Evolutionary conservation across 306 rosid genomes (phyloP).

Genomic region (Carpinus viminea): DNA sequence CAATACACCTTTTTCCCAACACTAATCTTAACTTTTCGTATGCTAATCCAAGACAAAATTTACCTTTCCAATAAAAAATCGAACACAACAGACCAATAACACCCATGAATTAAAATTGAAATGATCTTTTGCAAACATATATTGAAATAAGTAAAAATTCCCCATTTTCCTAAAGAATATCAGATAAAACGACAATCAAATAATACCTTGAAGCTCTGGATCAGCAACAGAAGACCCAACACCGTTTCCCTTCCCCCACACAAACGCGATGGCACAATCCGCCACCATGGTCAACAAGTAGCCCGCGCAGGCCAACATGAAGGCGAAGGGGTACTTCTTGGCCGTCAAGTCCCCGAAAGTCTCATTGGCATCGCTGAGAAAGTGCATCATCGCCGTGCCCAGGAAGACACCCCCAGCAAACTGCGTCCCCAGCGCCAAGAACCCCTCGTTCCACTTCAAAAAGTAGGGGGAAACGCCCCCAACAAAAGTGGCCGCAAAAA

Average conservation of each 20-base stretch:
- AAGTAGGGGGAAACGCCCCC: constrained; percentile 63
- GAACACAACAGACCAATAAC: background rate
- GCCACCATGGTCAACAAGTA: constrained; percentile 66
- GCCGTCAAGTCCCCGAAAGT: constrained; percentile 56
- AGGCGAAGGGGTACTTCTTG: constrained; percentile 64
- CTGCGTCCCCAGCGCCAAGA: constrained; percentile 69
- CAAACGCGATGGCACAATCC: constrained; percentile 50
- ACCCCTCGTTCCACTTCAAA: constrained; percentile 70
- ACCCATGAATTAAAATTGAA: background rate
- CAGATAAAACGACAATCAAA: too few relatives aligned
- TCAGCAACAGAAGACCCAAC: constrained; percentile 9
- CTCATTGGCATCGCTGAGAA: constrained; percentile 65
- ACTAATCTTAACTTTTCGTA: background rate
- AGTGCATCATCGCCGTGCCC: constrained; percentile 84
- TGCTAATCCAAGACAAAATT: background rate
- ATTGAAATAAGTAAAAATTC: too few relatives aligned
- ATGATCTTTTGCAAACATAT: background rate
- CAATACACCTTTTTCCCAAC: background rate
- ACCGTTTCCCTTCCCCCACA: constrained; percentile 32
- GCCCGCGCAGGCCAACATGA: constrained; percentile 67
- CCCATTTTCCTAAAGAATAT: background rate
- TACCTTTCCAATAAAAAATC: background rate
- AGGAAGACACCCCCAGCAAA: constrained; percentile 77
- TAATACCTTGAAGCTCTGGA: constrained; percentile 47
- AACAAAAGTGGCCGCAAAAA: constrained; percentile 61